phyloP scores from a whole-genome alignment of 345 rosid genomes.

The Syzygium oleosum region DNA sequence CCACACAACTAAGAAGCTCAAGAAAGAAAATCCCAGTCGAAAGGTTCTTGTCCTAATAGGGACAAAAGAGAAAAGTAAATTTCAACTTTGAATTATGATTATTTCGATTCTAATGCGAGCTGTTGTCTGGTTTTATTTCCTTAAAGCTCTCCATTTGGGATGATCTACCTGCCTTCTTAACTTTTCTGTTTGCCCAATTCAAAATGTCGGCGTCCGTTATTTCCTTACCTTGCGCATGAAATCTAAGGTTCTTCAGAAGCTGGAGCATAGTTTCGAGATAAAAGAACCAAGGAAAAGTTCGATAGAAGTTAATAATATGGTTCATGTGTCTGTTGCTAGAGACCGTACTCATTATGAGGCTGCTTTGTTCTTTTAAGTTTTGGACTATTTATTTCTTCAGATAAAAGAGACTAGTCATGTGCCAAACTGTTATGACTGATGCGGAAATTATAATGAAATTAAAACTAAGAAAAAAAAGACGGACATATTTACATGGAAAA shows the following conservation, averaged over 20 bases:
- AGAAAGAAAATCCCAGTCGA: constrained; percentile 78
- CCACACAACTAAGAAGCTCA: constrained; percentile 74
- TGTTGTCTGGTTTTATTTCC: constrained; percentile 27
- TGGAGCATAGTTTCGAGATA: constrained; percentile 53
- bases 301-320: too few relatives aligned
- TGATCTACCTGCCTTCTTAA: constrained; percentile 59
- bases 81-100: neutral
- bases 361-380: too few relatives aligned
- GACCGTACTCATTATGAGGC: too few relatives aligned
- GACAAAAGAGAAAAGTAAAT: neutral
- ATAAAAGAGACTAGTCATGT: too few relatives aligned
- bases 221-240: constrained; percentile 88
- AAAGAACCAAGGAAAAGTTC: too few relatives aligned
- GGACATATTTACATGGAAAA: too few relatives aligned
- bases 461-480: too few relatives aligned
- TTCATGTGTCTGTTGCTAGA: too few relatives aligned
- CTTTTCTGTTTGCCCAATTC: constrained; percentile 84
- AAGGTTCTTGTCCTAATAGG: constrained; percentile 55
- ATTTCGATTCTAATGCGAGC: neutral
- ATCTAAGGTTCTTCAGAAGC: constrained; percentile 85
- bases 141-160: constrained; percentile 88
- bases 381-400: too few relatives aligned
- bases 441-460: too few relatives aligned
- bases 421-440: too few relatives aligned
- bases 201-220: constrained; percentile 84